Conservation (phyloP, 441 rosid species). For the Pelargonium myrrhifolium region DNA sequence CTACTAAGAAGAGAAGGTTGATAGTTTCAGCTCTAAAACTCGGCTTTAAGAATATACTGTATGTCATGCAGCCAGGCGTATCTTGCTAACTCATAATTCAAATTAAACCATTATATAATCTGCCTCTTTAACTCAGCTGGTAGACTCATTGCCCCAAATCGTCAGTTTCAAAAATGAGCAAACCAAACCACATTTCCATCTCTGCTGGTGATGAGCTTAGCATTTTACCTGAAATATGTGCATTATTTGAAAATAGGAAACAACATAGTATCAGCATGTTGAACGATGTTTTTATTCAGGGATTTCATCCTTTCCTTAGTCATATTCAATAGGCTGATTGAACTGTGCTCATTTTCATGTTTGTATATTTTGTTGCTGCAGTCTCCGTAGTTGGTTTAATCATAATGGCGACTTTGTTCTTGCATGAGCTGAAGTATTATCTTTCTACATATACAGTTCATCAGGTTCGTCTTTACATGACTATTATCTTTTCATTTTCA, state of each 20-base stretch:
- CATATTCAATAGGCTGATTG: background rate
- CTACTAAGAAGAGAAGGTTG: too few species aligned
- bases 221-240: background rate
- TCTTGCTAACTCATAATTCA: background rate
- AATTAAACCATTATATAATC: background rate
- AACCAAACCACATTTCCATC: too few species aligned
- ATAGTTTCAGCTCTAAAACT: too few species aligned
- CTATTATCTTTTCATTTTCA: background rate
- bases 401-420: constrained; percentile 81
- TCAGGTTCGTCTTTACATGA: constrained; percentile 46
- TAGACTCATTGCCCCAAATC: background rate
- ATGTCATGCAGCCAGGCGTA: background rate
- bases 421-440: constrained; percentile 83
- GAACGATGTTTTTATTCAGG: background rate
- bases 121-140: background rate
- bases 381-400: constrained; percentile 75
- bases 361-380: constrained; percentile 24
- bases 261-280: background rate
- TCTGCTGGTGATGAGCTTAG: background rate
- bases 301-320: background rate
- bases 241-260: background rate
- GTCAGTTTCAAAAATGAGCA: background rate
- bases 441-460: constrained; percentile 72
- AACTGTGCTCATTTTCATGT: background rate
- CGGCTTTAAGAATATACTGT: too few species aligned